phyloP scores from a whole-genome alignment of 257 asterid genomes.

The Salvia splendens region DNA sequence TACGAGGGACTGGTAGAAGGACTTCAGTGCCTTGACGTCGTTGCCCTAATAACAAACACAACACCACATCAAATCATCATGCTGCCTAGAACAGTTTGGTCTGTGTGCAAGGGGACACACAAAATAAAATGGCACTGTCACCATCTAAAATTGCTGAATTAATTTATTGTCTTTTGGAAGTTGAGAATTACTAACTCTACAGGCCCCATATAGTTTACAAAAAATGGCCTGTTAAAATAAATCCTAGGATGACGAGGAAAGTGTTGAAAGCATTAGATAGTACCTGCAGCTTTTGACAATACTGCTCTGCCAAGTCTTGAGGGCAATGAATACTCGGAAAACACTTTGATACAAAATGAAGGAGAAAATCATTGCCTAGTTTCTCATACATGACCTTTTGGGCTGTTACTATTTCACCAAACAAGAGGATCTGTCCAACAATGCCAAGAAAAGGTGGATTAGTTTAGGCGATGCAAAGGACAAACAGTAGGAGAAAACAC shows the following conservation, averaged over 20 bases:
- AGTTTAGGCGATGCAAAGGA: background rate
- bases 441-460: conserved; percentile 14
- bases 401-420: conserved; percentile 77
- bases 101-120: background rate
- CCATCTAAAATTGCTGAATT: too few species aligned
- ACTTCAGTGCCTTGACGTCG: conserved; percentile 70
- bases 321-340: conserved; percentile 70
- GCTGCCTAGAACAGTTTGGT: background rate
- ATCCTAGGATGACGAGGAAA: background rate
- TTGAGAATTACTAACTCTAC: background rate
- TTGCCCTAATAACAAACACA: conserved; percentile 51
- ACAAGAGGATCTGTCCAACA: conserved; percentile 62
- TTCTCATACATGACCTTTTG: conserved; percentile 93
- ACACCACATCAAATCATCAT: background rate
- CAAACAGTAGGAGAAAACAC: background rate
- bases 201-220: too few species aligned
- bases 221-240: background rate
- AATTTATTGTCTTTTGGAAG: background rate
- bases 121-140: too few species aligned
- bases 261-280: conserved; percentile 14
- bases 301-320: conserved; percentile 83
- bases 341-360: conserved; percentile 71
- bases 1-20: conserved; percentile 77
- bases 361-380: conserved; percentile 79
- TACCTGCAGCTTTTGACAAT: conserved; percentile 89